A percentile compares a stretch with the other conserved stretches of the same genome.
phyloP scores from a whole-genome alignment of 345 rosid species.

The Adansonia digitata region DNA sequence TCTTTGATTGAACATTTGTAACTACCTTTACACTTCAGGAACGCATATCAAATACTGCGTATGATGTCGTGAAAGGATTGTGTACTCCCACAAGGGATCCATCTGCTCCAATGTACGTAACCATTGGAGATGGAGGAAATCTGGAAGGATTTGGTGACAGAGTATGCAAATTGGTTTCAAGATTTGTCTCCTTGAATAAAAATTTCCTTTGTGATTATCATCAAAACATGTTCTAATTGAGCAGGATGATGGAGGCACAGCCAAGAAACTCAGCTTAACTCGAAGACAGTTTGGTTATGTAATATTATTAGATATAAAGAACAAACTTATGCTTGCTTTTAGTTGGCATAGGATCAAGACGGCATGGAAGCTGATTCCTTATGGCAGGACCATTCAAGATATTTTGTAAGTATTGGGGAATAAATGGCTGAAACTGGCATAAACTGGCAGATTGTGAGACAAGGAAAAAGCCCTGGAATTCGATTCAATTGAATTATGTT shows the following conservation, averaged over 20 bases:
- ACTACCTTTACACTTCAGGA: slow-evolving; percentile 42
- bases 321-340: slow-evolving; percentile 70
- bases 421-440: neutral
- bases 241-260: slow-evolving; percentile 76
- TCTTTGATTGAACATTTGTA: too few relatives aligned
- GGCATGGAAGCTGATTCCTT: slow-evolving; percentile 67
- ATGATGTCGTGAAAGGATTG: slow-evolving; percentile 56
- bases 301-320: slow-evolving; percentile 58
- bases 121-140: slow-evolving; percentile 92
- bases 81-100: slow-evolving; percentile 55
- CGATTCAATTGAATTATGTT: neutral
- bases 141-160: slow-evolving; percentile 64
- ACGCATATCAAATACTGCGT: slow-evolving; percentile 65
- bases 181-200: neutral
- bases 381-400: slow-evolving; percentile 28
- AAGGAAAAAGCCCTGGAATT: neutral
- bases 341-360: slow-evolving; percentile 69
- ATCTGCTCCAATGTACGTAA: slow-evolving; percentile 75
- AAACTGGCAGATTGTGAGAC: neutral
- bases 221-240: neutral
- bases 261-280: slow-evolving; percentile 71
- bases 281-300: slow-evolving; percentile 90
- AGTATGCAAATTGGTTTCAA: slow-evolving; percentile 27
- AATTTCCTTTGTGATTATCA: neutral
- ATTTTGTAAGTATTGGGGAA: neutral